Evolutionary conservation across 1,139 yeast species (phyloP).

Genomic region (Yamadazyma taylorii): DNA sequence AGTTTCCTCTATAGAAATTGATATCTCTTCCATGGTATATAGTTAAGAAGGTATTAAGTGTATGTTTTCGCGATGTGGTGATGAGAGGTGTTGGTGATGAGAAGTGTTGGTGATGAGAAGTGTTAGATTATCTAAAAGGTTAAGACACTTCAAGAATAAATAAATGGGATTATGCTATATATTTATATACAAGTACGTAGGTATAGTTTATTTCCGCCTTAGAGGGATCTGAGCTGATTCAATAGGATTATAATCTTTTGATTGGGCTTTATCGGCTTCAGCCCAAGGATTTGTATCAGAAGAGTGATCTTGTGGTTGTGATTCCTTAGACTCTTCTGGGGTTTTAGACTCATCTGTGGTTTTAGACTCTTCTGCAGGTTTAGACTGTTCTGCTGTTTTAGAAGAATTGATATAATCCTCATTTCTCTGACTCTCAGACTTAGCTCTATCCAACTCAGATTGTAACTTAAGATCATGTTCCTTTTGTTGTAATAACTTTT

Average conservation of each 20-base stretch:
- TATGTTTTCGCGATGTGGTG: too few relatives aligned
- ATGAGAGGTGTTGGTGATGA: too few relatives aligned
- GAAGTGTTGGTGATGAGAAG: too few relatives aligned
- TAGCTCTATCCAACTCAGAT: conserved; percentile 34
- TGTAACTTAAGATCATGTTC: conserved; percentile 34
- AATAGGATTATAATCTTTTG: conserved; percentile 31
- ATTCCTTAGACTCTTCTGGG: neutral
- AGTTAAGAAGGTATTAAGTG: too few relatives aligned
- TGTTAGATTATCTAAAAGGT: too few relatives aligned
- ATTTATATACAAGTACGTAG: conserved; percentile 3
- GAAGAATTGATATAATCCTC: too few relatives aligned
- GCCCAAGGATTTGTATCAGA: conserved; percentile 34
- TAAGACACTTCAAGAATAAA: too few relatives aligned
- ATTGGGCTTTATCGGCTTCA: conserved; percentile 30
- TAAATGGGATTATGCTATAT: too few relatives aligned
- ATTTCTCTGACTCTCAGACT: conserved; percentile 5
- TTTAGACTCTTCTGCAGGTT: neutral
- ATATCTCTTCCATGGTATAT: conserved; percentile 23
- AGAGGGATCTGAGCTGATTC: conserved; percentile 25
- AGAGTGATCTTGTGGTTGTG: neutral
- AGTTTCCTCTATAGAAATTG: conserved; percentile 39
- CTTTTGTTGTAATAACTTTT: conserved; percentile 35
- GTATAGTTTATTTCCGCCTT: conserved; percentile 9
- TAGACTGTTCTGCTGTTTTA: too few relatives aligned
- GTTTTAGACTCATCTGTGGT: neutral